Base-by-base conservation (phyloP, 768 basidiomycete species). In the Hypsizygus marmoreus region DNA sequence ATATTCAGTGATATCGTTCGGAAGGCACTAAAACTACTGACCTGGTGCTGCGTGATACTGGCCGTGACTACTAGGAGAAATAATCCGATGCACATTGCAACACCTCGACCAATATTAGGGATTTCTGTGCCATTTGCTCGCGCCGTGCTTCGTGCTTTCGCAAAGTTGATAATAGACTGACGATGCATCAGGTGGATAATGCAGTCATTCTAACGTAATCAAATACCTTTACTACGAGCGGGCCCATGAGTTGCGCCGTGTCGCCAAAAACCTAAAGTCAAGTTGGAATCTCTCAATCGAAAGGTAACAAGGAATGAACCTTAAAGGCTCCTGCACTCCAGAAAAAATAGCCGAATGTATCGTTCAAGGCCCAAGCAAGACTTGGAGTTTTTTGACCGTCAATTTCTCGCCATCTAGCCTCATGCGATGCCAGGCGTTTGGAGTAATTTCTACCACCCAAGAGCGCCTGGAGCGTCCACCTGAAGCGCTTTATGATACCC, bases 311-410 rank as follows among this genome's bases (percentile, higher is more conserved):
- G 2, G 4, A 4, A 16, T 51, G n/a, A 25, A 77, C 77, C 70
- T 85, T 85, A 67, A 79, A 77, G 24, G 67, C 55, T 13, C 84
- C 86, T 2, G 77, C 84, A 30, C 67, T 63, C 86, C 86, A 88
- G 64, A 86, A 86, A 20, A 72, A 67, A 25, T 61, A 59, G 10
- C 77, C 80, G 45, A 86, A 68, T 4, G 77, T 73, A 53, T 83
- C 82, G 54, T 84, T 84, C 40, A 86, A 56, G 10, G 82, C 78
- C 72, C 78, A 78, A 4, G 74, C 72, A 11, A 86, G 62, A 53
- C 81, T 84, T 0, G 84, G 64, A 11, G 73, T 50, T 49, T 71
- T 75, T 33, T 60, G 63, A 4, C 76, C 81, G 23, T 68, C 72
- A 1, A 62, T 60, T 20, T 70, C 65, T 36, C 71, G 67, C 81